Conservation (phyloP, 2,329 filamentous ascomycete genomes). For the Curvularia sp. region DNA sequence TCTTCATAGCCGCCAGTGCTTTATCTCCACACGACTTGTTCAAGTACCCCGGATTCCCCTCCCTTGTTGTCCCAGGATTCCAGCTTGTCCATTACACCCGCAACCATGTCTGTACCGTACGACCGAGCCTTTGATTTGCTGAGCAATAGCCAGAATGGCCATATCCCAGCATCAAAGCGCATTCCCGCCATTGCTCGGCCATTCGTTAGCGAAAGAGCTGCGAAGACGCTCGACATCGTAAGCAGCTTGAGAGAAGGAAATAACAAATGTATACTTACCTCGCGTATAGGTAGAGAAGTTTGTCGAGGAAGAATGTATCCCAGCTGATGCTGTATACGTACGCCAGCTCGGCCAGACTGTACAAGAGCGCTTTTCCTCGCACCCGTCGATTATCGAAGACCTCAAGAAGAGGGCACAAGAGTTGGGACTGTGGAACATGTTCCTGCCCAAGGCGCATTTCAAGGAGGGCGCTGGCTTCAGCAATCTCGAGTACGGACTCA, state of each 20-base stretch:
- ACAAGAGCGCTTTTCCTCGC: slow-evolving; percentile 75
- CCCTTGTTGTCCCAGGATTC: slow-evolving; percentile 1
- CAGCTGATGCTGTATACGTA: slow-evolving; percentile 78
- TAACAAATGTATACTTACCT: neutral
- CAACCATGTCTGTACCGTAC: slow-evolving; percentile 44
- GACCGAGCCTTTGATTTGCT: slow-evolving; percentile 38
- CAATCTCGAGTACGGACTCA: slow-evolving; percentile 95
- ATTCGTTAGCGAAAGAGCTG: slow-evolving; percentile 82
- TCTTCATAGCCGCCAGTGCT: slow-evolving; percentile 27
- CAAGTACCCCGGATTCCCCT: slow-evolving; percentile 28
- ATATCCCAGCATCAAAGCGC: slow-evolving; percentile 59
- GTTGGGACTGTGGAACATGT: slow-evolving; percentile 97
- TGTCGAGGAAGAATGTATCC: slow-evolving; percentile 86
- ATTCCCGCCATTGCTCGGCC: slow-evolving; percentile 66
- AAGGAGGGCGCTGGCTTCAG: slow-evolving; percentile 92
- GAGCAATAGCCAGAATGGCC: slow-evolving; percentile 46
- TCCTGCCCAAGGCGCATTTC: slow-evolving; percentile 93
- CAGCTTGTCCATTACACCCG: neutral
- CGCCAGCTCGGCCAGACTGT: slow-evolving; percentile 78
- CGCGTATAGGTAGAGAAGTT: slow-evolving; percentile 79
- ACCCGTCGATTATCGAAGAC: slow-evolving; percentile 84
- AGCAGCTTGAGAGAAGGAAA: slow-evolving; percentile 10
- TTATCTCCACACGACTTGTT: slow-evolving; percentile 24
- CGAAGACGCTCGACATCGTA: slow-evolving; percentile 80
- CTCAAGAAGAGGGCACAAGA: slow-evolving; percentile 83